A percentile compares a stretch with the other conserved stretches of the same genome.
Conservation (phyloP, 140 eudicot genomes). For the Anethum foeniculum region DNA sequence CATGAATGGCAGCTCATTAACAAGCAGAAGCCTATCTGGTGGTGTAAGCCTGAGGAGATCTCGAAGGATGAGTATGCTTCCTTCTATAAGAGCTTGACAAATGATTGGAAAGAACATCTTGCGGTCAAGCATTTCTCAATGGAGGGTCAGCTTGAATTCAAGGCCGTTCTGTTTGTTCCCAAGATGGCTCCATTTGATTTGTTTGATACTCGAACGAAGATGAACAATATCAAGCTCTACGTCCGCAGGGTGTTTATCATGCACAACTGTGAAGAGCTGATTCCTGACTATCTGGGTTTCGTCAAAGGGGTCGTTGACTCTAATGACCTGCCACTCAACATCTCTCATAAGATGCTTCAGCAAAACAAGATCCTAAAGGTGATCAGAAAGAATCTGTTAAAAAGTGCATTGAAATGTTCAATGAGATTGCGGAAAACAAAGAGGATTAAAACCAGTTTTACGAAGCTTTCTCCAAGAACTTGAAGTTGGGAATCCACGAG, state of each 20-base stretch:
- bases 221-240: conserved; percentile 80
- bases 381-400: conserved; percentile 69
- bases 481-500: conserved; percentile 79
- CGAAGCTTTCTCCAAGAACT: conserved; percentile 72
- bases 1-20: too few species aligned
- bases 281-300: conserved; percentile 64
- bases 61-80: conserved; percentile 84
- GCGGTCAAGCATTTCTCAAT: conserved; percentile 73
- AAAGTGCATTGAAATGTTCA: conserved; percentile 68
- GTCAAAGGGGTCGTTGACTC: conserved; percentile 73
- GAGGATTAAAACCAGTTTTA: conserved; percentile 71
- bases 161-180: conserved; percentile 72
- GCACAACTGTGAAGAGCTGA: conserved; percentile 86
- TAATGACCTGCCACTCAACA: conserved; percentile 54
- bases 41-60: conserved; percentile 87
- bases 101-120: conserved; percentile 91
- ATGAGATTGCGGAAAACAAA: conserved; percentile 82
- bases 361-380: conserved; percentile 84
- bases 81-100: conserved; percentile 80
- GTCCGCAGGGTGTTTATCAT: conserved; percentile 79
- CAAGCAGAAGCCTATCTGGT: conserved; percentile 47
- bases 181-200: conserved; percentile 79
- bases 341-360: conserved; percentile 64
- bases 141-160: conserved; percentile 80
- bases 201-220: conserved; percentile 84